Evolutionary conservation across 768 basidiomycete genomes (phyloP), one percentile per base, ranked within the genome.

Genomic region (Terana coerulea): DNA sequence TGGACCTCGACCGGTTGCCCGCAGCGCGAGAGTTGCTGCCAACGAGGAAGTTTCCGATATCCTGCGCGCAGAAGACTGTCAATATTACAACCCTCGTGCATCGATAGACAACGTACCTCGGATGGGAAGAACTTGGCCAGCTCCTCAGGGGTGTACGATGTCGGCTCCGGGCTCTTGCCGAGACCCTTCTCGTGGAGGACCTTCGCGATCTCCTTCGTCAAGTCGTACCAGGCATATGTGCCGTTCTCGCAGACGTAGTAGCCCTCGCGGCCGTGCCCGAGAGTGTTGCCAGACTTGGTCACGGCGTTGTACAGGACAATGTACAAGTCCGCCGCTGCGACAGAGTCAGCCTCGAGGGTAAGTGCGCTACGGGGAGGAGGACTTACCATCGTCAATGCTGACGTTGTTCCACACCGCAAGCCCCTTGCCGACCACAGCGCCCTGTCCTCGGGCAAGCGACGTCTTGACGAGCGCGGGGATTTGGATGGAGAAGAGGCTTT

Each of bases 321-420:
- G 48, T 70, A 76, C 3, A 76, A 54, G 8, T 73, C 64, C 11
- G 34, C 14, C 36, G 51, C 25, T 41, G n/a, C 19, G 22, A 7
- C 39, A 49, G 12, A 46, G 6, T 11, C 36, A 35, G 26, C n/a
- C 14, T 6, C 56, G 10, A 30, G 14, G 22, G 25, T 17, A n/a
- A 43, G 41, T 5, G 35, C 25, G 10, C 9, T 25, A 11, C 24
- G 30, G 28, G 21, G 10, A 5, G 30, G 2, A 14, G 57, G 11
- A 49, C 72, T 46, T 51, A 80, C 81, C 67, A 26, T 83, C 81
- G 30, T 74, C 66, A 40, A 82, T 71, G 51, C 80, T 72, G 17
- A 84, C 76, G 53, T 80, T 70, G 1, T 76, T 72, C 83, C 81
- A 86, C 2, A 80, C 35, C 52, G 85, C 85, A 58, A 71, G 65